A percentile compares a stretch with the other conserved stretches of the same genome.
Evolutionary conservation across 2,329 filamentous ascomycete species (phyloP).

Genomic region (Emmonsia crescens): DNA sequence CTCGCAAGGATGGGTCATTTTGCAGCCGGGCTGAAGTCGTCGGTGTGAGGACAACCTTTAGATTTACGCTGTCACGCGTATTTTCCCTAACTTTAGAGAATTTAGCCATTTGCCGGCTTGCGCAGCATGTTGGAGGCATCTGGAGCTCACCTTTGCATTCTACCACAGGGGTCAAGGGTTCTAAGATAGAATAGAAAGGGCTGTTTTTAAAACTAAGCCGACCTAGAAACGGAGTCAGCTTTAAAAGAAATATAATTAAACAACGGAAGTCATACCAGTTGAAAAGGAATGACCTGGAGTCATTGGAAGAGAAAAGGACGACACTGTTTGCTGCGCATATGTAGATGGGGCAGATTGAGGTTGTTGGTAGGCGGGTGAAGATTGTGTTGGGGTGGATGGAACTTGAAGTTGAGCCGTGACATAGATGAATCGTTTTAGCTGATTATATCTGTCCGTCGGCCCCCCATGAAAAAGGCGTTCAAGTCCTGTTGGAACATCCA

Average conservation of each 20-base stretch:
- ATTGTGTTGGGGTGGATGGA: constrained; percentile 19
- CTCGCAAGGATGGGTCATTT: constrained; percentile 50
- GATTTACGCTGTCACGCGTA: constrained; percentile 47
- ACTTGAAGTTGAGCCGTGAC: constrained; percentile 19
- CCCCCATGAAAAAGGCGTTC: constrained; percentile 18
- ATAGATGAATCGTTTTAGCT: constrained; percentile 24
- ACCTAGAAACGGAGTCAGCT: constrained; percentile 20
- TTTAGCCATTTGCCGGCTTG: constrained; percentile 14
- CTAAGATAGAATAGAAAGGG: constrained; percentile 69
- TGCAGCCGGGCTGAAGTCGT: constrained; percentile 46
- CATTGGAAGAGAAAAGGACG: constrained; percentile 19
- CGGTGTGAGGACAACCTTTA: constrained; percentile 48
- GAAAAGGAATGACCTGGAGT: constrained; percentile 23
- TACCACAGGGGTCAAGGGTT: constrained; percentile 52
- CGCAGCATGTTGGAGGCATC: constrained; percentile 13
- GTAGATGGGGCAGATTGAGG: constrained; percentile 18
- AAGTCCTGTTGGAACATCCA: constrained; percentile 16
- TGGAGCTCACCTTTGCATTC: constrained; percentile 59
- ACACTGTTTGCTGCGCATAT: constrained; percentile 16
- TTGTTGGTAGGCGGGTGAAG: constrained; percentile 15
- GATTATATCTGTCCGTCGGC: constrained; percentile 22
- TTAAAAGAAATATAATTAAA: background rate
- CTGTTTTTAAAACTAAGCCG: constrained; percentile 57
- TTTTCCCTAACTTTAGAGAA: constrained; percentile 44
- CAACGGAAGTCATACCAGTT: constrained; percentile 17